Base-by-base conservation (phyloP, 192 early-diverging fungal genomes). In the Coemansia reversa region DNA sequence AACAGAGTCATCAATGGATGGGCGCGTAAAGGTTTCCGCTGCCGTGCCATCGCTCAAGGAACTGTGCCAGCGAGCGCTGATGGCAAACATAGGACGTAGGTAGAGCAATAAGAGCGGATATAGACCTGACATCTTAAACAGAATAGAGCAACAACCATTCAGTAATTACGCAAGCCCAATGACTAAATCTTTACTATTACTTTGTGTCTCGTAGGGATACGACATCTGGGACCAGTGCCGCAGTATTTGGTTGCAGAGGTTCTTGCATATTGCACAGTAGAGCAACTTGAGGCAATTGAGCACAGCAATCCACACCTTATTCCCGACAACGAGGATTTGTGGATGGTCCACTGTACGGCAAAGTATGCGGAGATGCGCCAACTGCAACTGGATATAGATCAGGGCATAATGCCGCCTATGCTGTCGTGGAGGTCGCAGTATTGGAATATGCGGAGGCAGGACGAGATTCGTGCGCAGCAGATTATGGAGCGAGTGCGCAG, bases 211-310 rank as follows among this genome's bases (percentile, higher is more conserved):
- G 6, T 58, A 61, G 65, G 66, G 5, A 58, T 81, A 51, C 28
- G 69, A 35, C 60, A 58, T 45, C 55, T 81, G 42, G 78, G 78
- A 4, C 25, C 45, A 16, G 53, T 59, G 8, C 78, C 78, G 2
- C 78, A 72, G 69, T 75, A 63, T 27, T 60, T 81, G 5, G 52
- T 81, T 5, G 48, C 53, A 11, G 69, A 69, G 0, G 69, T 55
- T 5, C 69, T 81, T 4, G 65, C 66, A 7, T 66, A 65, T 22
- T 81, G 78, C 66, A 75, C 70, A 52, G 63, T 73, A 0, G 69
- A 81, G 60, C 72, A 81, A 55, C 69, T 81, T 16, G 69, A 69
- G 28, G 51, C 48, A 5, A 60, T 81, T 59, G 78, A 81, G 54
- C 62, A 59, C 55, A 32, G 57, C 58, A 81, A 81, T 29, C 78